Evolutionary conservation across 176 grass and related monocot species (phyloP).

Genomic region (Rhynchospora breviuscula): DNA sequence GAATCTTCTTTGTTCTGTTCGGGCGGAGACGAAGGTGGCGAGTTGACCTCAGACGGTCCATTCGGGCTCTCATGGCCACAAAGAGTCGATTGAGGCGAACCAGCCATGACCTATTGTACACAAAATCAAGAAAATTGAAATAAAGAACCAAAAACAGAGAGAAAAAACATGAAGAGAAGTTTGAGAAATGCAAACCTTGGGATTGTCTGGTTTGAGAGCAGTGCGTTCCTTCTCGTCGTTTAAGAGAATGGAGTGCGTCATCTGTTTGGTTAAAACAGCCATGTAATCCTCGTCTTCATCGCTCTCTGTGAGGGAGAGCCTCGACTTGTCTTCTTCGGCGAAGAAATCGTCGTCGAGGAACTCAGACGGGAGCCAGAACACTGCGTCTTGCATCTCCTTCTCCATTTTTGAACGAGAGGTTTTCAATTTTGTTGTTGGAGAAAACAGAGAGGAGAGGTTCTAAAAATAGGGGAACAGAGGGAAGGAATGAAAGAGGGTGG

Average conservation of each 20-base stretch:
- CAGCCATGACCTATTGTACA: neutral
- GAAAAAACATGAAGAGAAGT: neutral
- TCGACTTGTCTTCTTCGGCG: conserved; percentile 43
- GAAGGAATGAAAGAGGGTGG: conserved; percentile 31
- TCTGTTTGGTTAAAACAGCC: conserved; percentile 26
- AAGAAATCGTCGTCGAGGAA: conserved; percentile 71
- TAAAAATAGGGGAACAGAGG: conserved; percentile 20
- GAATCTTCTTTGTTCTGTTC: conserved; percentile 43
- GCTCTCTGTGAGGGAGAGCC: neutral
- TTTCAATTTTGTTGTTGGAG: neutral
- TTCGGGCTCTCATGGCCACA: conserved; percentile 54
- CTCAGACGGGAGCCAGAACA: conserved; percentile 61
- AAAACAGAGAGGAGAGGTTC: conserved; percentile 6
- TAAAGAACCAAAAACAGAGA: neutral
- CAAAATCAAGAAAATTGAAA: neutral
- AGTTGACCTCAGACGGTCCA: conserved; percentile 56
- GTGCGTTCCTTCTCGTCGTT: conserved; percentile 19
- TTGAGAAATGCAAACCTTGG: neutral
- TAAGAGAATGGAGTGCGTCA: conserved; percentile 32
- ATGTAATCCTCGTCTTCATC: conserved; percentile 23
- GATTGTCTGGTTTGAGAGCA: neutral
- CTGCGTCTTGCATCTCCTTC: conserved; percentile 27
- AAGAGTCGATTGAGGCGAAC: conserved; percentile 77
- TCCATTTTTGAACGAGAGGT: conserved; percentile 31
- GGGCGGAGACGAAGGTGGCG: conserved; percentile 62